phyloP scores from a whole-genome alignment of 257 asterid genomes.

The Striga asiatica region DNA sequence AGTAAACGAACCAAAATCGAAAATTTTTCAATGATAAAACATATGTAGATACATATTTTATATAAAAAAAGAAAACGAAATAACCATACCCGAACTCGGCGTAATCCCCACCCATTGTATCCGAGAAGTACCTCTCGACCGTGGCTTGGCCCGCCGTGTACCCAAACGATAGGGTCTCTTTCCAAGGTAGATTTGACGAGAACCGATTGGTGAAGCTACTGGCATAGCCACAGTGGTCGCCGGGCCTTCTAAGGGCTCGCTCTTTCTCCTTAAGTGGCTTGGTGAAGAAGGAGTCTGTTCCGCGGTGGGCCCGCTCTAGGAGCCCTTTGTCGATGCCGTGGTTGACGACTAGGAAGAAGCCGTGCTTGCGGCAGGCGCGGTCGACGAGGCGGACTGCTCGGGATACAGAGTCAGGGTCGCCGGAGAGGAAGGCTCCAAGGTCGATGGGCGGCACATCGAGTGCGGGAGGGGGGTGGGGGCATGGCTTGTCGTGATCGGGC shows the following conservation, averaged over 20 bases:
- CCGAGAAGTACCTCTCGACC: conserved; percentile 31
- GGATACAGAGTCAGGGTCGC: conserved; percentile 26
- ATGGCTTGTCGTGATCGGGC: conserved; percentile 62
- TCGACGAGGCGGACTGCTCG: conserved; percentile 24
- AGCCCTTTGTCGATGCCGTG: conserved; percentile 53
- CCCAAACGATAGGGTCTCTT: conserved; percentile 59
- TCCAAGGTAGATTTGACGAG: conserved; percentile 80
- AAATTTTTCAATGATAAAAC: no score
- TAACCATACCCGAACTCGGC: conserved; percentile 41
- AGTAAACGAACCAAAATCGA: no score
- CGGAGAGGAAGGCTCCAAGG: conserved; percentile 36
- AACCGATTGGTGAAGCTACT: conserved; percentile 68
- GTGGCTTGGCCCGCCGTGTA: conserved; percentile 25
- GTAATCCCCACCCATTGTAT: conserved; percentile 41
- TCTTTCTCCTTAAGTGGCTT: conserved; percentile 40
- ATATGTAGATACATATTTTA: no score
- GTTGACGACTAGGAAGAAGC: conserved; percentile 52
- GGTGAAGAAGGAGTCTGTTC: conserved; percentile 32
- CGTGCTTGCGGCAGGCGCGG: conserved; percentile 54
- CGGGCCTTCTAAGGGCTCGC: conserved; percentile 34
- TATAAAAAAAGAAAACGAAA: no score
- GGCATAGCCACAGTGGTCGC: conserved; percentile 66
- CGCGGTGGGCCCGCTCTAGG: conserved; percentile 32
- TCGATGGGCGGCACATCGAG: conserved; percentile 49
- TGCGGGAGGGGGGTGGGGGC: conserved; percentile 27